Evolutionary conservation across 176 grass and related monocot genomes (phyloP).

Genomic region (Chrysopogon serrulatus): DNA sequence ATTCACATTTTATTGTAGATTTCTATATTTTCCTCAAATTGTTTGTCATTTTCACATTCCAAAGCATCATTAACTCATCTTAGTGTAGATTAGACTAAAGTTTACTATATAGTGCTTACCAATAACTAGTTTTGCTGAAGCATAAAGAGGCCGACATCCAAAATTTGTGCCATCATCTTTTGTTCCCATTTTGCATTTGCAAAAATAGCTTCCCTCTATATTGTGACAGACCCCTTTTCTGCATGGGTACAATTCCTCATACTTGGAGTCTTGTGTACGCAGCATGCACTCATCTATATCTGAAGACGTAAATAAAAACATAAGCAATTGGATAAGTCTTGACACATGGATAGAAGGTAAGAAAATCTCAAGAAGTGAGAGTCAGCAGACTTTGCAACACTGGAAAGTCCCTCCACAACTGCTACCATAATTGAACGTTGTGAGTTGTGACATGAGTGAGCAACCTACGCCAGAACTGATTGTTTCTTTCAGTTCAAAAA

Average conservation of each 20-base stretch:
- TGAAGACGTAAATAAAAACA: background rate
- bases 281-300: conserved; percentile 9
- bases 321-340: background rate
- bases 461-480: background rate
- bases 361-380: background rate
- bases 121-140: background rate
- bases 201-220: conserved; percentile 6
- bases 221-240: conserved; percentile 11
- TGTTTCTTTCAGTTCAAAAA: background rate
- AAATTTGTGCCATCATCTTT: conserved; percentile 17
- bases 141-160: background rate
- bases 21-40: no score
- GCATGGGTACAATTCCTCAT: conserved; percentile 23
- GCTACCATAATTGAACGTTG: background rate
- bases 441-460: background rate
- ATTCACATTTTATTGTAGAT: no score
- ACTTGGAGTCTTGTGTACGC: background rate
- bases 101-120: background rate
- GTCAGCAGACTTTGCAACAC: background rate
- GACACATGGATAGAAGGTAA: background rate
- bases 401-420: background rate
- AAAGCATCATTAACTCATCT: no score
- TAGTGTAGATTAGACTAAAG: background rate
- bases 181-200: no score
- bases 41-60: no score